A percentile compares a stretch with the other conserved stretches of the same genome.
Conservation (phyloP, 768 basidiomycete species). For the Pleurotus djamor region DNA sequence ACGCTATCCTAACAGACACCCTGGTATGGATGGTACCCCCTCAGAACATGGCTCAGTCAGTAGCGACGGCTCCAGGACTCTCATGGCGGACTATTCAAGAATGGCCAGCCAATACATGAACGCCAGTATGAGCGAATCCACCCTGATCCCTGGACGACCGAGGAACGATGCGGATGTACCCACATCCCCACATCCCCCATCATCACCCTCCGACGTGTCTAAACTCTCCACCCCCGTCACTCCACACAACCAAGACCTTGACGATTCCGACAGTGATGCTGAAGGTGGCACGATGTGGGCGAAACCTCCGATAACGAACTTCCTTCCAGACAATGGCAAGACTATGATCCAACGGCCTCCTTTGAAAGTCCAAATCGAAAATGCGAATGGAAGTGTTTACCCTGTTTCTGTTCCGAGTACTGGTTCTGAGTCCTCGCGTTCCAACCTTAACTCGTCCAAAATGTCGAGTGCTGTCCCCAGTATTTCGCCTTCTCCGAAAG, state of each 20-base stretch:
- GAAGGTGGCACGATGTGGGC: constrained; percentile 41
- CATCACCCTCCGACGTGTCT: constrained; percentile 1
- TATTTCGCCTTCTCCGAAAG: constrained; percentile 20
- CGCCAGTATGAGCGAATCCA: neutral
- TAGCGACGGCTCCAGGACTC: neutral
- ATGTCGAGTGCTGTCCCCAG: constrained; percentile 4
- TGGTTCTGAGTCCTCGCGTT: neutral
- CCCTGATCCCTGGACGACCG: neutral
- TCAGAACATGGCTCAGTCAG: neutral
- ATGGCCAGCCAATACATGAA: constrained; percentile 3
- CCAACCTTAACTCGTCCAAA: constrained; percentile 4
- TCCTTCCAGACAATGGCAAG: constrained; percentile 21
- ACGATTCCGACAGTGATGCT: constrained; percentile 48
- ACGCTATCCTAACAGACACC: constrained; percentile 26
- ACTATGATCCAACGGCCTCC: constrained; percentile 33
- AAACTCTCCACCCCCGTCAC: neutral
- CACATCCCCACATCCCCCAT: constrained; percentile 3
- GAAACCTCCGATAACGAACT: constrained; percentile 32
- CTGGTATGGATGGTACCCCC: neutral
- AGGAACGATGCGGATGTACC: constrained; percentile 6
- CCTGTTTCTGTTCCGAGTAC: constrained; percentile 12
- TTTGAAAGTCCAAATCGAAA: constrained; percentile 42
- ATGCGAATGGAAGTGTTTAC: constrained; percentile 12
- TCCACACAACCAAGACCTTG: constrained; percentile 22
- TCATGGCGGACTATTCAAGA: neutral